A percentile compares a stretch with the other conserved stretches of the same genome.
These are phyloP conservation scores for Sugiyamaella pinicola DNA, from an alignment of 1,139 yeast genomes.

Conservation along the genomic window DNA sequence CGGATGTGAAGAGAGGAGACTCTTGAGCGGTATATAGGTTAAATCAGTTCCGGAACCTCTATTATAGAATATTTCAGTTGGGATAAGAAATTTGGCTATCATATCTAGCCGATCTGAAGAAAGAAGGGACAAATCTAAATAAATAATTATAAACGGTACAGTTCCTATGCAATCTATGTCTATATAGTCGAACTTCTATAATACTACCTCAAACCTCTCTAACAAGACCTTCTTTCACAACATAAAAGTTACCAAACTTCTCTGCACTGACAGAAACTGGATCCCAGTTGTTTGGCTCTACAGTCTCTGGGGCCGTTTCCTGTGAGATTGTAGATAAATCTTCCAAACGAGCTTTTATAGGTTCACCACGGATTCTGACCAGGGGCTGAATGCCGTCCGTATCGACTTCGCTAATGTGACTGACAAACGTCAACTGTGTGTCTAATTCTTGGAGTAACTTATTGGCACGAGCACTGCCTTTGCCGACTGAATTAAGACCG, in stretches of 20 bases:
- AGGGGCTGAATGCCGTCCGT: constrained; percentile 41
- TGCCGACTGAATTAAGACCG: constrained; percentile 31
- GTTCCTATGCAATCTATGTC: background rate
- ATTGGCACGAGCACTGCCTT: constrained; percentile 27
- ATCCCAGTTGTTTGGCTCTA: constrained; percentile 32
- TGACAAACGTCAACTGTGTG: constrained; percentile 43
- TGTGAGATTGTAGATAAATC: constrained; percentile 24
- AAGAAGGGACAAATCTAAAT: background rate
- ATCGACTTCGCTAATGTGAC: constrained; percentile 41
- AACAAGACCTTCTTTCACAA: constrained; percentile 39
- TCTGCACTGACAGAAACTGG: constrained; percentile 38
- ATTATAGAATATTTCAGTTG: background rate
- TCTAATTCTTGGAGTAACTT: constrained; percentile 36
- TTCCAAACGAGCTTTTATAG: constrained; percentile 25
- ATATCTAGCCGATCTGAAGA: too few species aligned
- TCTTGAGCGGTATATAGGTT: background rate
- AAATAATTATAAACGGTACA: background rate
- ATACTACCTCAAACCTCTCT: constrained; percentile 29
- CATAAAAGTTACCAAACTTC: constrained; percentile 36
- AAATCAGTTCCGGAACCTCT: background rate
- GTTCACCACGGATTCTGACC: constrained; percentile 37
- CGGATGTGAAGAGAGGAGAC: too few species aligned
- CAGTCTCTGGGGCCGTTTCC: constrained; percentile 28
- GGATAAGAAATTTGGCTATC: background rate
- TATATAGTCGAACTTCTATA: too few species aligned